These are phyloP conservation scores for Aspergillus amoenus DNA, from an alignment of 2,329 filamentous ascomycete species.

Conservation along the genomic window DNA sequence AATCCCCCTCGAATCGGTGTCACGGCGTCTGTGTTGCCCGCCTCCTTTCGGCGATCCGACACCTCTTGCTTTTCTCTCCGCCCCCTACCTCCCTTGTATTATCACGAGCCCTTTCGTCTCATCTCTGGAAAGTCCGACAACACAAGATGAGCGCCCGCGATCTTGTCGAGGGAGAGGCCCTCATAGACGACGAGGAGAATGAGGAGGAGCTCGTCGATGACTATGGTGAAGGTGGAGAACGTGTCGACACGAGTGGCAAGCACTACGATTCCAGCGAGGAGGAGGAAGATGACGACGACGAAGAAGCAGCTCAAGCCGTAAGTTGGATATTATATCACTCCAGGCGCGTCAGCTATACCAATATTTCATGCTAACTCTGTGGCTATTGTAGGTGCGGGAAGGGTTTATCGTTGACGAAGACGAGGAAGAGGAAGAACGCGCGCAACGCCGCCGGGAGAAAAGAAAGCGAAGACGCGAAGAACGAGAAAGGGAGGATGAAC, in stretches of 20 bases:
- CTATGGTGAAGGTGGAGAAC: slow-evolving; percentile 57
- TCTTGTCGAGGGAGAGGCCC: slow-evolving; percentile 80
- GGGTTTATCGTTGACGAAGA: slow-evolving; percentile 96
- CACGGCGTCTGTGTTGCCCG: neutral
- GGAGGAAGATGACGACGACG: slow-evolving; percentile 87
- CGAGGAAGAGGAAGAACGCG: slow-evolving; percentile 70
- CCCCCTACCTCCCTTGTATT: slow-evolving; percentile 1
- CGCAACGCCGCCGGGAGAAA: slow-evolving; percentile 61
- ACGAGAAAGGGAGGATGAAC: slow-evolving; percentile 78
- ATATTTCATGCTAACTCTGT: slow-evolving; percentile 15
- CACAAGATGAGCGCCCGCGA: slow-evolving; percentile 60
- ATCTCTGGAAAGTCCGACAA: neutral
- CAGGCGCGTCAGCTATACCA: neutral
- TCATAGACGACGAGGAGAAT: slow-evolving; percentile 81
- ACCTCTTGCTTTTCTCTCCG: neutral
- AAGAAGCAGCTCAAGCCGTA: slow-evolving; percentile 77
- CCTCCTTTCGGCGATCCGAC: neutral
- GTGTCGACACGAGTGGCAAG: slow-evolving; percentile 36
- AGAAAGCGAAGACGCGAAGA: slow-evolving; percentile 75
- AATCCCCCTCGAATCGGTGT: neutral
- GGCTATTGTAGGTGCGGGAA: slow-evolving; percentile 68
- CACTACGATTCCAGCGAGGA: slow-evolving; percentile 82
- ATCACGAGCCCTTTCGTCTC: neutral
- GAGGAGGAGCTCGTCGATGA: slow-evolving; percentile 82
- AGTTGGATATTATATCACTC: slow-evolving; percentile 20